Base-by-base conservation (phyloP, 345 rosid species). In the Aegle marmelos region DNA sequence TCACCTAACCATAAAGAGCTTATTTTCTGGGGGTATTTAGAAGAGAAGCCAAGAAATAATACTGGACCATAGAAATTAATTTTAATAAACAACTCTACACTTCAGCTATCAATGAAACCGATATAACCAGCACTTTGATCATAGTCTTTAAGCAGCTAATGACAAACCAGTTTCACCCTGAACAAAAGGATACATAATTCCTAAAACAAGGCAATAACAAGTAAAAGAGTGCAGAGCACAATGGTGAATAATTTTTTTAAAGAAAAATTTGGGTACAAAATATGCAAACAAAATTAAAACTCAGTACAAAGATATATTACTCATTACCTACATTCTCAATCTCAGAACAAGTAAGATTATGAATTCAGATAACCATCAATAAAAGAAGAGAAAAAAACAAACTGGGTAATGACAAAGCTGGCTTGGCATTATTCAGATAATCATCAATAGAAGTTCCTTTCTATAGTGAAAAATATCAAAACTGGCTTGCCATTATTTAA, bases 401-500 rank as follows among this genome's bases (percentile, higher is more conserved):
- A 45, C 50, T 0, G 11, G 24, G 28, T 28, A 45, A 6, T 10
- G 5, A 3, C 50, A 45, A 45, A 45, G 16, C 50, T 45, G 50
- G 50, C 50, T 13, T 13, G 17, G 17, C 16, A 45, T 45, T 45
- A 45, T 45, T 45, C 50, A 11, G 50, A 45, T 13, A 45, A 45
- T 45, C 17, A 13, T 45, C 17, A 13, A 3, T 45, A 11, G 11
- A 48, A 30, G 34, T 14, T 63, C 54, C 48, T 31, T 64, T 30
- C 4, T 59, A 48, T 4, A 16, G 45, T 45, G 13, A 21, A 33
- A 25, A 33, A 56, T 36, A 56, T 11, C 73, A 76, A 6, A n/a
- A 9, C 24, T 60, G 10, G 30, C 16, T 9, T 2, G 54, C 65
- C 9, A 70, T 7, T 19, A 76, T 56, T 79, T 84, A 91, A 59